phyloP scores from a whole-genome alignment of 139 green algal genomes.

The Marvania coccoides region DNA sequence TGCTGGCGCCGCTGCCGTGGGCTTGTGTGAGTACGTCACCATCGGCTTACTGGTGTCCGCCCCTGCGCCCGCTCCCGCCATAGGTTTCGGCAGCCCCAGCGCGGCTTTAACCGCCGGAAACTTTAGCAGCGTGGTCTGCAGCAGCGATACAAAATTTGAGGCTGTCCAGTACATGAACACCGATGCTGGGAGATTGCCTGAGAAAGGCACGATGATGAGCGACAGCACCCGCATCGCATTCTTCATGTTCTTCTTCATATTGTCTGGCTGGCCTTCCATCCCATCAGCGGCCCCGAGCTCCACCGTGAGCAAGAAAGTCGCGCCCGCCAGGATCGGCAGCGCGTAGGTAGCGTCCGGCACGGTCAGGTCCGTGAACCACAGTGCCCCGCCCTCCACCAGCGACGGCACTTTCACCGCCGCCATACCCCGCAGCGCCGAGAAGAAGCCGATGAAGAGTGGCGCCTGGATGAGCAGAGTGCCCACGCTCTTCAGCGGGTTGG shows the following conservation, averaged over 20 bases:
- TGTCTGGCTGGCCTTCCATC: slow-evolving; percentile 41
- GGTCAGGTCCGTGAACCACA: slow-evolving; percentile 85
- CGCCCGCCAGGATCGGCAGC: slow-evolving; percentile 61
- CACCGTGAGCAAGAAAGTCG: slow-evolving; percentile 64
- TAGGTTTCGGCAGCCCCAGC: slow-evolving; percentile 17
- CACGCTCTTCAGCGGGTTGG: slow-evolving; percentile 47
- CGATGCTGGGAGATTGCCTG: slow-evolving; percentile 39
- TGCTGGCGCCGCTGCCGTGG: neutral
- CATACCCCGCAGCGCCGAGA: slow-evolving; percentile 46
- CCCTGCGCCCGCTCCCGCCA: neutral
- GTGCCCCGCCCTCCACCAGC: slow-evolving; percentile 51
- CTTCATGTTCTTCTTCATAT: slow-evolving; percentile 49
- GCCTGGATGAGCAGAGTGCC: slow-evolving; percentile 36
- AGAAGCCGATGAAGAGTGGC: slow-evolving; percentile 66
- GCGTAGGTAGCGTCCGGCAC: slow-evolving; percentile 63
- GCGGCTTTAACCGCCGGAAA: slow-evolving; percentile 18
- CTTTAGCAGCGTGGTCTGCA: slow-evolving; percentile 29
- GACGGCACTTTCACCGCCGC: slow-evolving; percentile 52
- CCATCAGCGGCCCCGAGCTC: slow-evolving; percentile 59
- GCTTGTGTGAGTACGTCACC: neutral
- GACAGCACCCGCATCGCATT: slow-evolving; percentile 47
- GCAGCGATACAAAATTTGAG: slow-evolving; percentile 37
- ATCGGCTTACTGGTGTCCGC: slow-evolving; percentile 10
- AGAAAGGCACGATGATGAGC: slow-evolving; percentile 61
- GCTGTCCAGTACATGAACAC: slow-evolving; percentile 61